A percentile compares a stretch with the other conserved stretches of the same genome.
phyloP scores from a whole-genome alignment of 2,329 filamentous ascomycete genomes.

The Macrophomina tecta region DNA sequence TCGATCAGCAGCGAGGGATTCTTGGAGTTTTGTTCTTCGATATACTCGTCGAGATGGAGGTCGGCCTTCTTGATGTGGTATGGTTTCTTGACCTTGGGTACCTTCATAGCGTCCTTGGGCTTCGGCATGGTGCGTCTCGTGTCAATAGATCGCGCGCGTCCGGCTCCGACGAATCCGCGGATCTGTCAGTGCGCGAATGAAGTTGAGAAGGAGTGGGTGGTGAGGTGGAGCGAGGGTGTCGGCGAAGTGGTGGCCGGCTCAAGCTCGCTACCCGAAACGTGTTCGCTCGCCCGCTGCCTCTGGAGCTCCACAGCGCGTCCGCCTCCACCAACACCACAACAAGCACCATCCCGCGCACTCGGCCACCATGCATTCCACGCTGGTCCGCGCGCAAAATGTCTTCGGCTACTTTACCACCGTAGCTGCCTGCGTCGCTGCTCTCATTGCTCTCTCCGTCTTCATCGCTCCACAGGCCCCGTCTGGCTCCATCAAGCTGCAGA shows the following conservation, averaged over 20 bases:
- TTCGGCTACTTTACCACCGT: conserved; percentile 99
- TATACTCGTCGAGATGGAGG: conserved; percentile 40
- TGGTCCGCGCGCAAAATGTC: conserved; percentile 86
- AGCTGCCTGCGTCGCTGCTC: conserved; percentile 76
- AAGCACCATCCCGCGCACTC: neutral
- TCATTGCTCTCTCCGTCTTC: conserved; percentile 83
- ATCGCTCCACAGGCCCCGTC: conserved; percentile 71
- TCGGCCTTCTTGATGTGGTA: conserved; percentile 40
- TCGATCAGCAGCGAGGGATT: conserved; percentile 33
- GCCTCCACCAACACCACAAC: neutral
- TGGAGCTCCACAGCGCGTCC: conserved; percentile 15
- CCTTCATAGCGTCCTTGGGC: conserved; percentile 7
- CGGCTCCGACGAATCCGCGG: neutral
- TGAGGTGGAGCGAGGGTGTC: neutral
- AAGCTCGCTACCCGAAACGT: conserved; percentile 27
- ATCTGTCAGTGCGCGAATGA: neutral
- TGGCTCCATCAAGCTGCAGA: conserved; percentile 69
- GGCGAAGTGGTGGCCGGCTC: conserved; percentile 20
- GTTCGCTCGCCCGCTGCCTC: conserved; percentile 13
- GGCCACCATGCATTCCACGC: conserved; percentile 79
- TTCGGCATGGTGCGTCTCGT: conserved; percentile 5
- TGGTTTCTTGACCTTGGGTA: conserved; percentile 37
- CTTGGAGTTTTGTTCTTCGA: conserved; percentile 38
- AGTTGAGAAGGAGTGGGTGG: neutral
- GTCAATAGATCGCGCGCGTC: neutral